Conservation (phyloP, 331 rosid genomes). For the Phaseolus coccineus region DNA sequence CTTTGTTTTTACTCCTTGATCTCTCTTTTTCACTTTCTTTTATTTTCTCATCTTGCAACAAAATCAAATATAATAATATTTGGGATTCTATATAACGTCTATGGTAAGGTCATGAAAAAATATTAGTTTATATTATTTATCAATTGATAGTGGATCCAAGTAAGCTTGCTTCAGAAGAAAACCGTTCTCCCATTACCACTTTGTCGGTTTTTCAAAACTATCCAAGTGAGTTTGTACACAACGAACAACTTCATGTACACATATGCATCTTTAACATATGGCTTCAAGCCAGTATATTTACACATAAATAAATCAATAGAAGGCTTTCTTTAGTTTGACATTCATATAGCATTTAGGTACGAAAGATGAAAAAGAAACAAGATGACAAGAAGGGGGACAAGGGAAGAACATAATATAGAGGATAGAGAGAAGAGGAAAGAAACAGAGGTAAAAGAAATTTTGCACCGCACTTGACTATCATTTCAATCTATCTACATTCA, state of each 20-base stretch:
- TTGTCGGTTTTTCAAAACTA: not conserved
- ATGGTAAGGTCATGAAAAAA: constrained; percentile 18
- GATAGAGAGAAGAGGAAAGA: too few relatives aligned
- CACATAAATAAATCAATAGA: too few relatives aligned
- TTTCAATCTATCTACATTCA: too few relatives aligned
- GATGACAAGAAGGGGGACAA: too few relatives aligned
- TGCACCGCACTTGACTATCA: too few relatives aligned
- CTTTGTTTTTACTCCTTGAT: not conserved
- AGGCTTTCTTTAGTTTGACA: not conserved
- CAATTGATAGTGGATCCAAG: not conserved
- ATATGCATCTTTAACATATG: too few relatives aligned
- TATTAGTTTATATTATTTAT: not conserved
- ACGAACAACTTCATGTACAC: not conserved
- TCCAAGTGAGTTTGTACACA: not conserved
- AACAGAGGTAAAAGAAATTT: too few relatives aligned
- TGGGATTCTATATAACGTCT: not conserved
- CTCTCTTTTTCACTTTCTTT: not conserved
- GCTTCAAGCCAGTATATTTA: too few relatives aligned
- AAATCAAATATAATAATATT: constrained; percentile 10
- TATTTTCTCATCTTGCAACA: not conserved
- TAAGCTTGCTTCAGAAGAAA: constrained; percentile 1
- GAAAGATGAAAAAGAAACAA: too few relatives aligned
- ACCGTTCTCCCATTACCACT: not conserved
- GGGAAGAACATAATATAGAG: too few relatives aligned
- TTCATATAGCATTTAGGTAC: too few relatives aligned